These are phyloP conservation scores for Skeletonema grethae DNA, from an alignment of 108 stramenopile species.

Conservation along the genomic window DNA sequence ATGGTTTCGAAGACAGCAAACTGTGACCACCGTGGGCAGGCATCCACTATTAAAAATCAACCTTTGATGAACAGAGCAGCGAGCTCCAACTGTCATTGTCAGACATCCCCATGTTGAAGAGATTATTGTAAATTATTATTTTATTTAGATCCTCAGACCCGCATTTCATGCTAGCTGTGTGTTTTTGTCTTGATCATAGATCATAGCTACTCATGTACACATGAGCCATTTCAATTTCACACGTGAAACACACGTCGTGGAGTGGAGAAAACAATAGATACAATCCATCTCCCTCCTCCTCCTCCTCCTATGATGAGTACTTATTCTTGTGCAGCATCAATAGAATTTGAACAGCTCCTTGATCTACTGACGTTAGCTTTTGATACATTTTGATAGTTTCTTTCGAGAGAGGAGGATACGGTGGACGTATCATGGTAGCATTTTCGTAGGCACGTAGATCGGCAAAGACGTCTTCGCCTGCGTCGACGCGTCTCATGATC, in stretches of 20 bases:
- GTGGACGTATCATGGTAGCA: slow-evolving; percentile 11
- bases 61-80: not conserved
- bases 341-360: slow-evolving; percentile 36
- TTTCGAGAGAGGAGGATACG: not conserved
- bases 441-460: slow-evolving; percentile 15
- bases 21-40: no score
- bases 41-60: no score
- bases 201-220: no score
- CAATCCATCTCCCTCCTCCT: not conserved
- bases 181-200: not conserved
- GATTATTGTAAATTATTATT: slow-evolving; percentile 1
- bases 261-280: not conserved
- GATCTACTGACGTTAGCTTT: slow-evolving; percentile 20
- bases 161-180: not conserved
- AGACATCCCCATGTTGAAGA: not conserved
- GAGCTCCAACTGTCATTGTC: not conserved
- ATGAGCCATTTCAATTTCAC: not conserved
- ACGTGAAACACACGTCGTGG: not conserved
- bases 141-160: not conserved
- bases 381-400: slow-evolving; percentile 15
- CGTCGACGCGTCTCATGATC: slow-evolving; percentile 51
- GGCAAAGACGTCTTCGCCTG: slow-evolving; percentile 47
- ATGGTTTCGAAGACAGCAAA: no score
- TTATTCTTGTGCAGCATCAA: slow-evolving; percentile 7
- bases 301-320: not conserved